Conservation (phyloP, 1,284 basidiomycete genomes). For the Apiotrichum gracile region DNA sequence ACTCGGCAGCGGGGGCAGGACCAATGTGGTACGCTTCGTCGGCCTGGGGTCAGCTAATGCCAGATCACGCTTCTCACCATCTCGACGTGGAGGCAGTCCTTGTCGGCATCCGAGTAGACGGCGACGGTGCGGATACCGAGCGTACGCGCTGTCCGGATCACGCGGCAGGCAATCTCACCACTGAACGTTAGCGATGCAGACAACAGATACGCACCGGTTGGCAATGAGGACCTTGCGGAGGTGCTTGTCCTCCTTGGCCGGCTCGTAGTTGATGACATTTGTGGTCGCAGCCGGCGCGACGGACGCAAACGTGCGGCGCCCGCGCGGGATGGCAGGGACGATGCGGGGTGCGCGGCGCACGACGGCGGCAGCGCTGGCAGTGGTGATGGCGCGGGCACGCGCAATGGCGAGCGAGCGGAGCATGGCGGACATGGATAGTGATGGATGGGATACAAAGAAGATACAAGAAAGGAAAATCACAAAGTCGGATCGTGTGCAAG, state of each 20-base stretch:
- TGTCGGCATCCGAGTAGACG: conserved; percentile 84
- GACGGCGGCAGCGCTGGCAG: background rate
- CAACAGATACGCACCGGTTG: conserved; percentile 55
- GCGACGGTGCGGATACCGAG: conserved; percentile 87
- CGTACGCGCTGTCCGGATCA: conserved; percentile 80
- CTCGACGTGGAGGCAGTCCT: conserved; percentile 68
- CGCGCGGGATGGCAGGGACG: background rate
- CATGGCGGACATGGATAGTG: background rate
- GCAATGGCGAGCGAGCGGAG: conserved; percentile 3
- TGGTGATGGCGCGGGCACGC: conserved; percentile 8
- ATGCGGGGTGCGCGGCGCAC: background rate
- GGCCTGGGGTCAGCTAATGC: conserved; percentile 53
- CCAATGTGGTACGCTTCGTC: conserved; percentile 94
- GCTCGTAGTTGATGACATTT: conserved; percentile 3
- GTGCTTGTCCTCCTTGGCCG: conserved; percentile 16
- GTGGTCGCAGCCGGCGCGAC: conserved; percentile 3
- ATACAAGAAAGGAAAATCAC: conserved; percentile 6
- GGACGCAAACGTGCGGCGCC: conserved; percentile 2
- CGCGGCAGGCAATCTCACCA: conserved; percentile 91
- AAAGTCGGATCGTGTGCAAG: too few species aligned
- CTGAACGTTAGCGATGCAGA: conserved; percentile 10
- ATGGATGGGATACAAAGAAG: background rate
- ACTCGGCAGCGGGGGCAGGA: conserved; percentile 76
- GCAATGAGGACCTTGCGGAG: conserved; percentile 73
- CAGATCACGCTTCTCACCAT: conserved; percentile 27